Percentiles rank a stretch among this genome's conserved stretches.
Evolutionary conservation across 768 basidiomycete genomes (phyloP).

Genomic region (Krasilnikovozyma curviuscula): DNA sequence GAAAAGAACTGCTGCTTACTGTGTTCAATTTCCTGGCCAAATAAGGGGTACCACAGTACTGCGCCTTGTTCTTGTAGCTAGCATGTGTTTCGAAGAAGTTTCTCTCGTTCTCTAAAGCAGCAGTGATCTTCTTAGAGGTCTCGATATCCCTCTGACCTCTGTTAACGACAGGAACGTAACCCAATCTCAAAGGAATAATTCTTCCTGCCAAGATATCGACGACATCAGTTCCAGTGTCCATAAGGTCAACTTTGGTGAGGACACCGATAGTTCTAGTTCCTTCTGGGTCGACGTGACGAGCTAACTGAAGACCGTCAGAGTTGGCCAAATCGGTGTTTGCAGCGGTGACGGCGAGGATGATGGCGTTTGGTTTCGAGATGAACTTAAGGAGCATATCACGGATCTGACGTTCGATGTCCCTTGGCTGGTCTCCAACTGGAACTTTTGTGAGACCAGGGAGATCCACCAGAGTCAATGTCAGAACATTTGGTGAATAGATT

Average conservation of each 20-base stretch:
- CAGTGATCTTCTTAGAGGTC: conserved; percentile 56
- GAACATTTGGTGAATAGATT: conserved; percentile 89
- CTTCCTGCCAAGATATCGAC: conserved; percentile 96
- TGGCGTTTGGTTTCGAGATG: conserved; percentile 85
- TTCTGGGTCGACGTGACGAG: conserved; percentile 90
- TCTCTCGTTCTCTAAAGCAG: conserved; percentile 72
- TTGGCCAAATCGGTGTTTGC: conserved; percentile 97
- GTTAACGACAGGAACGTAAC: conserved; percentile 97
- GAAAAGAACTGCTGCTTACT: conserved; percentile 32
- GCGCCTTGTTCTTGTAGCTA: conserved; percentile 80
- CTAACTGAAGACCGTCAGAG: conserved; percentile 90
- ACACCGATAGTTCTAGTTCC: conserved; percentile 95
- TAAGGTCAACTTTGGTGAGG: conserved; percentile 91
- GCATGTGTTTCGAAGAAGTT: conserved; percentile 87
- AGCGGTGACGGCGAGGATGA: conserved; percentile 86
- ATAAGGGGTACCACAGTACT: conserved; percentile 93
- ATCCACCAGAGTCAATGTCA: conserved; percentile 93
- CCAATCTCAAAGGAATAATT: conserved; percentile 83
- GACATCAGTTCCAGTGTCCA: conserved; percentile 96
- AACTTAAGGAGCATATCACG: conserved; percentile 89
- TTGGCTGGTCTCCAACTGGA: conserved; percentile 87
- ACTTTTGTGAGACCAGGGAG: conserved; percentile 62
- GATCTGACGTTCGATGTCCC: conserved; percentile 94
- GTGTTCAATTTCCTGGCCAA: conserved; percentile 86
- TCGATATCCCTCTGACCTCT: conserved; percentile 97